Percentiles rank a stretch among this genome's conserved stretches.
Evolutionary conservation across 169 alveolate species (phyloP).

Genomic region (Cryptosporidium parvum): DNA sequence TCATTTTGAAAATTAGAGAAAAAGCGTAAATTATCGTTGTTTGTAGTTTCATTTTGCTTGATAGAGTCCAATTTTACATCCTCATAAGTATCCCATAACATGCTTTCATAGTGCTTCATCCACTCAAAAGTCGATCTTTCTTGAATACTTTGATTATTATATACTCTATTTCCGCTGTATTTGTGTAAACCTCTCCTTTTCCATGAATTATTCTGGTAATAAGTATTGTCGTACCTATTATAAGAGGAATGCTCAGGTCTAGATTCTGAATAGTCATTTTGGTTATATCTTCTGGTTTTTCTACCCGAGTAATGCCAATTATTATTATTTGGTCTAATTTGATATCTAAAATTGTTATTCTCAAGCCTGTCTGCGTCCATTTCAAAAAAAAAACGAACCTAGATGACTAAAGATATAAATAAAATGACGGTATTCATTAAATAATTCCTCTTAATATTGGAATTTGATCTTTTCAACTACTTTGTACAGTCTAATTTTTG

Average conservation of each 20-base stretch:
- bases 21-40: not conserved
- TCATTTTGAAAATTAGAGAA: not conserved
- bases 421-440: not conserved
- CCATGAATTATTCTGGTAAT: conserved; percentile 1
- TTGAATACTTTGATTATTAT: not conserved
- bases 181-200: conserved; percentile 3
- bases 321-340: not conserved
- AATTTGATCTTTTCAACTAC: not conserved
- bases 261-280: not conserved
- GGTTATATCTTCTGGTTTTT: not conserved
- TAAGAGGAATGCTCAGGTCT: not conserved
- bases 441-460: not conserved
- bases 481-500: not conserved
- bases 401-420: not conserved
- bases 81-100: conserved; percentile 55
- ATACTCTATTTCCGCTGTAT: not conserved
- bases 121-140: conserved; percentile 13
- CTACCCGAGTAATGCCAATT: not conserved
- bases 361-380: not conserved
- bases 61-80: conserved; percentile 23
- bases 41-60: not conserved
- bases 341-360: not conserved
- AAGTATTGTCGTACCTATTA: not conserved
- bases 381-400: not conserved
- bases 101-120: conserved; percentile 7